A percentile compares a stretch with the other conserved stretches of the same genome.
These are phyloP conservation scores for Colletotrichum theobromicola DNA, from an alignment of 2,329 filamentous ascomycete species.

Conservation along the genomic window DNA sequence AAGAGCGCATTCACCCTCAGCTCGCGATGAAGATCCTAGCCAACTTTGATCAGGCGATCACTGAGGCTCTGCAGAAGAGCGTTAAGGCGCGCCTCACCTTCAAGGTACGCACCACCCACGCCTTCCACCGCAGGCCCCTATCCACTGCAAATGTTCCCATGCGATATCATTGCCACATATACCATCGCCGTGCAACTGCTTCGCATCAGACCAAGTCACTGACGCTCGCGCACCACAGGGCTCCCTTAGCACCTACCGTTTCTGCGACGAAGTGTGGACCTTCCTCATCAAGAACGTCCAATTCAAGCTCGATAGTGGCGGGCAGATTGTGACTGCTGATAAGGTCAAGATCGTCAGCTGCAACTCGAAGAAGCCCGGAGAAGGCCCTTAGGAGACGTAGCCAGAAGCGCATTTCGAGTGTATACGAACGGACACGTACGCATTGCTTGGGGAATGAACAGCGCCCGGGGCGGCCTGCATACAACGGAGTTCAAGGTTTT, in stretches of 20 bases:
- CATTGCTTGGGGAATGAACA: not conserved
- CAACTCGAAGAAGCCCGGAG: slow-evolving; percentile 77
- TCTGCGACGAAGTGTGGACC: slow-evolving; percentile 99
- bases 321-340: slow-evolving; percentile 77
- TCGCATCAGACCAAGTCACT: not conserved
- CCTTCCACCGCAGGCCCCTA: not conserved
- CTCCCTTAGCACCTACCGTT: slow-evolving; percentile 96
- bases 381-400: slow-evolving; percentile 30
- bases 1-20: slow-evolving; percentile 94
- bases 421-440: not conserved
- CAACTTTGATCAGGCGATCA: slow-evolving; percentile 93
- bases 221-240: slow-evolving; percentile 60
- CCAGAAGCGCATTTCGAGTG: not conserved
- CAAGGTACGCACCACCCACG: slow-evolving; percentile 71
- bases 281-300: slow-evolving; percentile 98
- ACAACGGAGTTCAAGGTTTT: slow-evolving; percentile 15
- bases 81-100: slow-evolving; percentile 92
- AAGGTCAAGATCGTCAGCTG: slow-evolving; percentile 99
- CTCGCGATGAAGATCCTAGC: slow-evolving; percentile 97
- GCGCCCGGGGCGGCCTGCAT: slow-evolving; percentile 14
- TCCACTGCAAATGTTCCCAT: not conserved
- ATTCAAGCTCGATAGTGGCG: slow-evolving; percentile 93
- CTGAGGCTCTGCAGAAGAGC: slow-evolving; percentile 88
- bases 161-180: not conserved
- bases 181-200: not conserved